A percentile compares a stretch with the other conserved stretches of the same genome.
Evolutionary conservation across 1,284 basidiomycete genomes (phyloP).

Genomic region (Anthracocystis setariae): DNA sequence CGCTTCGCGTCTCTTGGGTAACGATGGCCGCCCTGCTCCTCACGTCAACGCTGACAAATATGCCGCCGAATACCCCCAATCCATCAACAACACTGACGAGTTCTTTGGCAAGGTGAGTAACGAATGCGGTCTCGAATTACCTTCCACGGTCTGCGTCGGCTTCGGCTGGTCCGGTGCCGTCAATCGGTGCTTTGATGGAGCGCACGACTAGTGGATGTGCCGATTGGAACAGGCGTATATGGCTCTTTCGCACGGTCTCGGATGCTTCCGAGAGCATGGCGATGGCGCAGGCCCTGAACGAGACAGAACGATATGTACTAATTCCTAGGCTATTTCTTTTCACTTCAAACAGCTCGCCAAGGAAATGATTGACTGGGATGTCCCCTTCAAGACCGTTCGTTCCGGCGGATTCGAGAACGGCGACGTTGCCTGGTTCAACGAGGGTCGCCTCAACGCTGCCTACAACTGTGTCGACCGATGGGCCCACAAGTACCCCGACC

Average conservation of each 20-base stretch:
- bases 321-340: neutral
- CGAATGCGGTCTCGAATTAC: neutral
- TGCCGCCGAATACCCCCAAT: slow-evolving; percentile 49
- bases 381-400: slow-evolving; percentile 87
- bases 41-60: slow-evolving; percentile 55
- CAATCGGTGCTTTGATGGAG: neutral
- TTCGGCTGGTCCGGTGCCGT: neutral
- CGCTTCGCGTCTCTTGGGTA: slow-evolving; percentile 53
- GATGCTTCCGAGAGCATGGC: neutral
- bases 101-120: slow-evolving; percentile 60
- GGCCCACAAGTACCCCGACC: slow-evolving; percentile 90
- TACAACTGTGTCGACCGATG: slow-evolving; percentile 99
- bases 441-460: slow-evolving; percentile 74
- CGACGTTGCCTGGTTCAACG: slow-evolving; percentile 88
- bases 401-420: slow-evolving; percentile 85
- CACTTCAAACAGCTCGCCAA: slow-evolving; percentile 75
- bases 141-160: neutral
- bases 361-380: slow-evolving; percentile 86
- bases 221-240: neutral
- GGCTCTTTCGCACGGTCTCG: neutral
- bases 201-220: neutral
- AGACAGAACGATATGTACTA: neutral
- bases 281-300: neutral
- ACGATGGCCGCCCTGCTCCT: slow-evolving; percentile 54
- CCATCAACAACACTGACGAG: slow-evolving; percentile 55